Percentiles rank a stretch among this genome's conserved stretches.
Conservation (phyloP, 2,329 filamentous ascomycete genomes). For the Hypoxylon sp. region DNA sequence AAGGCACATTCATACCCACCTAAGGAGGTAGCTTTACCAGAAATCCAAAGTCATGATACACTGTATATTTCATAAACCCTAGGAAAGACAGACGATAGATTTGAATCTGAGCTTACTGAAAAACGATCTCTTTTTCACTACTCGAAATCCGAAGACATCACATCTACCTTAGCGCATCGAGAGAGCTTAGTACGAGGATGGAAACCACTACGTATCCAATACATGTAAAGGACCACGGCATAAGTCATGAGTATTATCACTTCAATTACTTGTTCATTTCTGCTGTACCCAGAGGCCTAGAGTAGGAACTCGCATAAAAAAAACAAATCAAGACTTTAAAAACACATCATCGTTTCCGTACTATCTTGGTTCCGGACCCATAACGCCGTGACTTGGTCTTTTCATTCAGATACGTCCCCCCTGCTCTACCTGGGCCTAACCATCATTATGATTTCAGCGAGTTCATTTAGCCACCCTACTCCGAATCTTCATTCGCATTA, state of each 20-base stretch:
- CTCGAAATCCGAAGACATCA: too few relatives aligned
- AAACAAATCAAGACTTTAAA: constrained; percentile 8
- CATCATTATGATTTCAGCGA: not conserved
- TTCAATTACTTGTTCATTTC: constrained; percentile 6
- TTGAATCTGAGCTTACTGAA: too few relatives aligned
- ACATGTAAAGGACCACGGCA: not conserved
- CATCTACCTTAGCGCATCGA: too few relatives aligned
- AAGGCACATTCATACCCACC: too few relatives aligned
- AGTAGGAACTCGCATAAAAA: not conserved
- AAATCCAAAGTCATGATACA: too few relatives aligned
- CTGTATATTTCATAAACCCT: too few relatives aligned
- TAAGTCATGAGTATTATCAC: not conserved
- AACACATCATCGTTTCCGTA: constrained; percentile 18
- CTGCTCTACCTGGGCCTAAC: not conserved
- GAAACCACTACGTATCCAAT: not conserved
- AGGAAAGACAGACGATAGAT: too few relatives aligned
- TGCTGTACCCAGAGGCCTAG: constrained; percentile 9
- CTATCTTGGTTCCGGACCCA: constrained; percentile 19
- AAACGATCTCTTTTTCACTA: too few relatives aligned
- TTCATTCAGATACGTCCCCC: constrained; percentile 13
- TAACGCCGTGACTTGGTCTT: constrained; percentile 36
- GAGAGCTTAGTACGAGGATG: not conserved
- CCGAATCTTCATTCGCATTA: constrained; percentile 42
- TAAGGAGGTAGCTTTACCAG: too few relatives aligned
- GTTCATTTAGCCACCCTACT: constrained; percentile 18